Evolutionary conservation across 495 filamentous ascomycete species (phyloP).

Genomic region (Neurospora discreta): DNA sequence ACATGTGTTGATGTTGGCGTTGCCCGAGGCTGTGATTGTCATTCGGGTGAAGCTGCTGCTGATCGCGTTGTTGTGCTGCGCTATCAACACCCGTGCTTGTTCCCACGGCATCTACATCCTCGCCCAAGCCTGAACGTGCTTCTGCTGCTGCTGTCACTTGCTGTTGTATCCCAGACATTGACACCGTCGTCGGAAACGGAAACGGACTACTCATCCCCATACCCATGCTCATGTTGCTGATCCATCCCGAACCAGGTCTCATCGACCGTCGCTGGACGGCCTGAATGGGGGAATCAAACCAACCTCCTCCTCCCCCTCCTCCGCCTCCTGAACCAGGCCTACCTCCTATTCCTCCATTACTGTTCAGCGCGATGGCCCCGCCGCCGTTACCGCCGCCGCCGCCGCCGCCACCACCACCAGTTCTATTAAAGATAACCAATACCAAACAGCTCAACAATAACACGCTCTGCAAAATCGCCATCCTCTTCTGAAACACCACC

Average conservation of each 20-base stretch:
- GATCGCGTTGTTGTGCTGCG: background rate
- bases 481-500: slow-evolving; percentile 88
- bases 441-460: slow-evolving; percentile 80
- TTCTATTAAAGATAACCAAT: slow-evolving; percentile 65
- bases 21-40: background rate
- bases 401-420: slow-evolving; percentile 18
- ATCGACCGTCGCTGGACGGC: background rate
- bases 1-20: background rate
- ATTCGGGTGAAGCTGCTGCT: background rate
- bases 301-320: background rate
- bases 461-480: slow-evolving; percentile 79
- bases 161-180: background rate
- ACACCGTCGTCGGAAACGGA: background rate
- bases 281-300: background rate
- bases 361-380: background rate
- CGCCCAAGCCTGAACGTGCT: background rate
- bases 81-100: background rate
- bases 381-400: slow-evolving; percentile 6
- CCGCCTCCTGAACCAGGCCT: background rate
- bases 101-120: background rate
- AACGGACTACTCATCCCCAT: background rate
- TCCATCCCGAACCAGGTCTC: background rate
- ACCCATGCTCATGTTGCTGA: background rate
- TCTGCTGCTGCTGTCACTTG: background rate
- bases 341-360: background rate